Evolutionary conservation across 2,329 filamentous ascomycete genomes (phyloP).

Genomic region (Penicillium digitatum): DNA sequence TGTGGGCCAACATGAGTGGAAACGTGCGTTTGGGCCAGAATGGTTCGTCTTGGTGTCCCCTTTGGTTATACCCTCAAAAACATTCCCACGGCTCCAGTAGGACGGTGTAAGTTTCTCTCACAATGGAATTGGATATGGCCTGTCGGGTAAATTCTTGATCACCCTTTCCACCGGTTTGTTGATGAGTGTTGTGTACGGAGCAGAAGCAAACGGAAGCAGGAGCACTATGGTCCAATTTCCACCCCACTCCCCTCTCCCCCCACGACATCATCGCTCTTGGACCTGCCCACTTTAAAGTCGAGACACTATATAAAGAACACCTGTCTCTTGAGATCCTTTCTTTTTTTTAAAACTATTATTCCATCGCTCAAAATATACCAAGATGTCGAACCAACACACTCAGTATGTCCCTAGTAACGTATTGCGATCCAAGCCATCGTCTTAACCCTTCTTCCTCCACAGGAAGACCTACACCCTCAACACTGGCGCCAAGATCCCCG

Average conservation of each 20-base stretch:
- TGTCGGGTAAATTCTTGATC: slow-evolving; percentile 5
- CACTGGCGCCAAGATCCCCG: slow-evolving; percentile 48
- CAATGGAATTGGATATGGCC: not conserved
- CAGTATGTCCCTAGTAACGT: slow-evolving; percentile 14
- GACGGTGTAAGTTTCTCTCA: not conserved
- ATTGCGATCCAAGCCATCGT: not conserved
- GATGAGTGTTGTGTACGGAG: too few species aligned
- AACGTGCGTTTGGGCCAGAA: slow-evolving; percentile 2
- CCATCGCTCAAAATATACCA: slow-evolving; percentile 1
- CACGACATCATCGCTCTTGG: slow-evolving; percentile 24
- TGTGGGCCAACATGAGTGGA: not conserved
- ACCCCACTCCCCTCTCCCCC: not conserved
- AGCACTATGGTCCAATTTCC: not conserved
- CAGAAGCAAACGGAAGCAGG: not conserved
- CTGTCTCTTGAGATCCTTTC: not conserved
- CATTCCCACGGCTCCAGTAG: not conserved
- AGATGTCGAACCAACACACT: slow-evolving; percentile 25
- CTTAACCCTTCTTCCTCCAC: not conserved
- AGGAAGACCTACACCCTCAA: slow-evolving; percentile 47
- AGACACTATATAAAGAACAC: slow-evolving; percentile 11
- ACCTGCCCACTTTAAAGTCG: slow-evolving; percentile 20
- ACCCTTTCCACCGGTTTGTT: not conserved
- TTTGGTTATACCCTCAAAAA: not conserved
- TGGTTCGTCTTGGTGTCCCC: not conserved
- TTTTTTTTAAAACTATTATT: not conserved